Conservation (phyloP, 2,329 filamentous ascomycete species). For the Ophiostoma sp. region DNA sequence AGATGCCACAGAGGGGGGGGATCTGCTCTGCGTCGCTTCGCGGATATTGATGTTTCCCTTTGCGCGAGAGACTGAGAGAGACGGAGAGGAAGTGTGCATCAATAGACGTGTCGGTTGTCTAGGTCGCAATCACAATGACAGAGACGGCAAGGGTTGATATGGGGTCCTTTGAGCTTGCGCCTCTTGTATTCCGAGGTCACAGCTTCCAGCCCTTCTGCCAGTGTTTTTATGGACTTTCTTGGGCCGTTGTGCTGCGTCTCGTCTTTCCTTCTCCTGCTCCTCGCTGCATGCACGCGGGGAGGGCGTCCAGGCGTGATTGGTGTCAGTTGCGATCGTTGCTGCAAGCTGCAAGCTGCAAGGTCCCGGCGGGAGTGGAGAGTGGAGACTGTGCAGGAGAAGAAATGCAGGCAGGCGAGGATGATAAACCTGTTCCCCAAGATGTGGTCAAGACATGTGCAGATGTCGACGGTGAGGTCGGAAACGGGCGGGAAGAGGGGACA, state of each 20-base stretch:
- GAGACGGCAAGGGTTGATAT: no score
- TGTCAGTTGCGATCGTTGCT: slow-evolving; percentile 20
- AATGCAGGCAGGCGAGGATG: slow-evolving; percentile 3
- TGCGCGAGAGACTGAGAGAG: no score
- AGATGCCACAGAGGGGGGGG: no score
- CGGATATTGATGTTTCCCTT: no score
- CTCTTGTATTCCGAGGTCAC: background rate
- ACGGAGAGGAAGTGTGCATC: no score
- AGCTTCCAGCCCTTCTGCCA: background rate
- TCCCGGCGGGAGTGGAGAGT: slow-evolving; percentile 17
- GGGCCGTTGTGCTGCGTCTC: background rate
- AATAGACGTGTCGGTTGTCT: no score
- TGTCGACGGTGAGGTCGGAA: background rate
- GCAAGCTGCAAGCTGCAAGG: slow-evolving; percentile 25
- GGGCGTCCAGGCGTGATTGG: slow-evolving; percentile 14
- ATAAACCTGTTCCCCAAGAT: background rate
- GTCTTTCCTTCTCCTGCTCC: background rate
- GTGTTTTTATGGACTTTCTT: background rate
- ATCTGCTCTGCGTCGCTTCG: no score
- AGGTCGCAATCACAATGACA: no score
- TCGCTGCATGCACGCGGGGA: slow-evolving; percentile 15
- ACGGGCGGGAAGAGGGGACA: background rate
- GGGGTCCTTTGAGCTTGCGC: background rate
- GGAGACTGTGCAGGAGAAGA: slow-evolving; percentile 14
- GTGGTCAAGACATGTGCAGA: background rate